These are phyloP conservation scores for Berkeleyomyces basicola DNA, from an alignment of 2,329 filamentous ascomycete species.

Conservation along the genomic window DNA sequence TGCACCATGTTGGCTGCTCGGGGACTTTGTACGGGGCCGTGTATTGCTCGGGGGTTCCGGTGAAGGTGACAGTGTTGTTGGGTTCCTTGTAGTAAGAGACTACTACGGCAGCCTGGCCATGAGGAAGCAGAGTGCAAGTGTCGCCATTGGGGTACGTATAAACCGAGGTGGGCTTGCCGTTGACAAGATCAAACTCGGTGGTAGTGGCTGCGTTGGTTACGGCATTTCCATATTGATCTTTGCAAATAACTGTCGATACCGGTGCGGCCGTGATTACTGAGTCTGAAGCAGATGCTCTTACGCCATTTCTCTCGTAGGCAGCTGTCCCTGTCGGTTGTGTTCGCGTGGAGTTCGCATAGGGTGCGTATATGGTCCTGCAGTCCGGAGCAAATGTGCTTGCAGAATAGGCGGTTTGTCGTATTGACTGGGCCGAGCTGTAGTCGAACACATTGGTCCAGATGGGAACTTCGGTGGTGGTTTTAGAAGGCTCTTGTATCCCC, in stretches of 20 bases:
- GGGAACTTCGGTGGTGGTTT: neutral
- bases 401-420: neutral
- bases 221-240: neutral
- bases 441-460: constrained; percentile 5
- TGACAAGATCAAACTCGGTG: constrained; percentile 5
- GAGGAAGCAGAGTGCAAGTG: constrained; percentile 21
- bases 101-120: constrained; percentile 21
- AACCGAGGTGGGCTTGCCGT: neutral
- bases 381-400: neutral
- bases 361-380: constrained; percentile 11
- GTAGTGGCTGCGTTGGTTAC: neutral
- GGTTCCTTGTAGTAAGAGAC: constrained; percentile 30
- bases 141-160: constrained; percentile 10
- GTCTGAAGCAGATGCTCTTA: constrained; percentile 2
- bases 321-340: neutral
- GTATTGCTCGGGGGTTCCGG: constrained; percentile 29
- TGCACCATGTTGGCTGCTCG: constrained; percentile 25
- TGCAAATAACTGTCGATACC: constrained; percentile 7
- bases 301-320: neutral
- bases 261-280: constrained; percentile 3
- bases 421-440: neutral
- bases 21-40: constrained; percentile 29
- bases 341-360: constrained; percentile 7
- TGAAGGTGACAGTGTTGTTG: constrained; percentile 29
- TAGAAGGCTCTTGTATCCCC: neutral